Evolutionary conservation across 495 filamentous ascomycete genomes (phyloP).

Genomic region (Cercophora scortea): DNA sequence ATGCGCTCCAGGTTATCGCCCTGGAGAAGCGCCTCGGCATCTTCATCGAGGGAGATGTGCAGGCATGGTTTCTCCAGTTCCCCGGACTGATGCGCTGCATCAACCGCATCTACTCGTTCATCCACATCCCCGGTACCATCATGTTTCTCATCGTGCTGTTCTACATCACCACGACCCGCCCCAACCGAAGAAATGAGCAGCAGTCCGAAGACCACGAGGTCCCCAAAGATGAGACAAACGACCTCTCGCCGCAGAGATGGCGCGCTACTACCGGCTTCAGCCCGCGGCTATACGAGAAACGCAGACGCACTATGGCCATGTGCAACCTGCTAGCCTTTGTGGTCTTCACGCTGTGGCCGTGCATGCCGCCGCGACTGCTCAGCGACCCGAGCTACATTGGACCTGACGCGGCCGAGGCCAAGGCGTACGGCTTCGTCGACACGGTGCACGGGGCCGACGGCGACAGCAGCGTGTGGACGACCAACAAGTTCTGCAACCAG

Average conservation of each 20-base stretch:
- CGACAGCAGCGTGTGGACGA: conserved; percentile 56
- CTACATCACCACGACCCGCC: conserved; percentile 52
- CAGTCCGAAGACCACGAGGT: neutral
- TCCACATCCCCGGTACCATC: conserved; percentile 76
- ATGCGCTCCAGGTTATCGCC: conserved; percentile 52
- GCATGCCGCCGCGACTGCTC: conserved; percentile 72
- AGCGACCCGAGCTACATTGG: conserved; percentile 35
- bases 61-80: conserved; percentile 43
- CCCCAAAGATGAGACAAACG: neutral
- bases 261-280: conserved; percentile 33
- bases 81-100: conserved; percentile 24
- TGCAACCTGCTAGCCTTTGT: conserved; percentile 73
- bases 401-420: conserved; percentile 18
- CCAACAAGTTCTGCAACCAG: conserved; percentile 57
- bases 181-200: conserved; percentile 29
- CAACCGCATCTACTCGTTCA: conserved; percentile 70
- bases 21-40: conserved; percentile 58
- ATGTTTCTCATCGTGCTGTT: conserved; percentile 58
- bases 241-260: conserved; percentile 30
- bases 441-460: conserved; percentile 62
- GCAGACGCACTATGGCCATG: conserved; percentile 59
- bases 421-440: conserved; percentile 60
- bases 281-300: conserved; percentile 17
- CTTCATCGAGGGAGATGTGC: conserved; percentile 54
- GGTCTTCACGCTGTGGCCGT: conserved; percentile 70